A percentile compares a stretch with the other conserved stretches of the same genome.
Evolutionary conservation across 495 filamentous ascomycete species (phyloP).

Genomic region (Hypoxylon rickii): DNA sequence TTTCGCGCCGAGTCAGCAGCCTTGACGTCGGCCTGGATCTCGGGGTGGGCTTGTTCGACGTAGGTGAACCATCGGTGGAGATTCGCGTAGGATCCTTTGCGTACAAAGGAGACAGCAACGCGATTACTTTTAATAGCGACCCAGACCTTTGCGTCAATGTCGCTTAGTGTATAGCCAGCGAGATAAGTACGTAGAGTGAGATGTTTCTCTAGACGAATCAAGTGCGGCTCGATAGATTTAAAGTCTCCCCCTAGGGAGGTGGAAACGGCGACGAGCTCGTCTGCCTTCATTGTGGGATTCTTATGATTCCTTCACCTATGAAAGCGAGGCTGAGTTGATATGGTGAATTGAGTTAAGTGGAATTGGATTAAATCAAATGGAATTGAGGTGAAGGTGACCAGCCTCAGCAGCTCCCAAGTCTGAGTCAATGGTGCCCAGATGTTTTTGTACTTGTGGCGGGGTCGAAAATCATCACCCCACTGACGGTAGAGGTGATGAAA

Average conservation of each 20-base stretch:
- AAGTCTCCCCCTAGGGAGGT: slow-evolving; percentile 67
- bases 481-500: slow-evolving; percentile 13
- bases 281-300: slow-evolving; percentile 49
- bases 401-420: neutral
- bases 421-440: neutral
- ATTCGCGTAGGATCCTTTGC: slow-evolving; percentile 76
- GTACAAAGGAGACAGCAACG: slow-evolving; percentile 79
- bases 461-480: slow-evolving; percentile 17
- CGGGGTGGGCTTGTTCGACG: slow-evolving; percentile 79
- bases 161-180: slow-evolving; percentile 77
- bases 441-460: slow-evolving; percentile 21
- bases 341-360: slow-evolving; percentile 1
- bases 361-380: no score
- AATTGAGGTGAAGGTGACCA: neutral
- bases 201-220: slow-evolving; percentile 81
- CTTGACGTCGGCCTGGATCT: slow-evolving; percentile 60
- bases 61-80: slow-evolving; percentile 87
- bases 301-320: neutral
- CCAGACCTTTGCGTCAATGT: slow-evolving; percentile 84
- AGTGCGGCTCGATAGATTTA: slow-evolving; percentile 74
- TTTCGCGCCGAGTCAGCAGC: slow-evolving; percentile 65
- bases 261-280: slow-evolving; percentile 54
- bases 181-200: slow-evolving; percentile 85
- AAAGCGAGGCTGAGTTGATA: neutral
- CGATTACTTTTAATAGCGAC: slow-evolving; percentile 82